Conservation (phyloP, 495 filamentous ascomycete species). For the Penicillium turbatum region DNA sequence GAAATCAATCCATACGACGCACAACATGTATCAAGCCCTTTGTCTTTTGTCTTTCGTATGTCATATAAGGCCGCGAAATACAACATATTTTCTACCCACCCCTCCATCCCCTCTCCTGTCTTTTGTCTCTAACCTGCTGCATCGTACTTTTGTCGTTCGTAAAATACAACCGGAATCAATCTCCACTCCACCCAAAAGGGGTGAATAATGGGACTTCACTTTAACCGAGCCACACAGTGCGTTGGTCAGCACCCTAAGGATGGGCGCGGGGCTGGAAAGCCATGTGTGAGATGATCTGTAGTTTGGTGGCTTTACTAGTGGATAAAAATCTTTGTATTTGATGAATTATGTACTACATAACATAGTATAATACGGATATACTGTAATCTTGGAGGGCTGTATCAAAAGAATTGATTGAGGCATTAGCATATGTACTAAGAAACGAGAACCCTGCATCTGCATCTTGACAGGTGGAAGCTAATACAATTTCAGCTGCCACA, state of each 20-base stretch:
- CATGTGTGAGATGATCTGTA: too few species aligned
- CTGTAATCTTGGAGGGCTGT: too few species aligned
- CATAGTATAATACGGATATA: too few species aligned
- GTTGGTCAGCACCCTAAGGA: not conserved
- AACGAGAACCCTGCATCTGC: not conserved
- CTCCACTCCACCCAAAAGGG: not conserved
- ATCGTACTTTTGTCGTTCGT: conserved; percentile 14
- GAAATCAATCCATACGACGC: too few species aligned
- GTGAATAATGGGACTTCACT: conserved; percentile 3
- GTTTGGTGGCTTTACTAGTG: too few species aligned
- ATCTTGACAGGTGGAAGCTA: not conserved
- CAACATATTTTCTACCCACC: too few species aligned
- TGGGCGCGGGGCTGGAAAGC: not conserved
- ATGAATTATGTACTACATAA: too few species aligned
- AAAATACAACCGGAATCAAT: not conserved
- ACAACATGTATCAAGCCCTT: too few species aligned
- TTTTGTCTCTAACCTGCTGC: not conserved
- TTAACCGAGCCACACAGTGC: conserved; percentile 6
- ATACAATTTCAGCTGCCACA: not conserved
- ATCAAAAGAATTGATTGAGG: not conserved
- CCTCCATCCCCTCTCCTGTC: not conserved
- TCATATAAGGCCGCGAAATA: too few species aligned
- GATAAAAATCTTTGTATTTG: too few species aligned
- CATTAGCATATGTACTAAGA: not conserved
- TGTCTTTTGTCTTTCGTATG: too few species aligned